Base-by-base conservation (phyloP, 768 basidiomycete species). In the Amanita rubescens region DNA sequence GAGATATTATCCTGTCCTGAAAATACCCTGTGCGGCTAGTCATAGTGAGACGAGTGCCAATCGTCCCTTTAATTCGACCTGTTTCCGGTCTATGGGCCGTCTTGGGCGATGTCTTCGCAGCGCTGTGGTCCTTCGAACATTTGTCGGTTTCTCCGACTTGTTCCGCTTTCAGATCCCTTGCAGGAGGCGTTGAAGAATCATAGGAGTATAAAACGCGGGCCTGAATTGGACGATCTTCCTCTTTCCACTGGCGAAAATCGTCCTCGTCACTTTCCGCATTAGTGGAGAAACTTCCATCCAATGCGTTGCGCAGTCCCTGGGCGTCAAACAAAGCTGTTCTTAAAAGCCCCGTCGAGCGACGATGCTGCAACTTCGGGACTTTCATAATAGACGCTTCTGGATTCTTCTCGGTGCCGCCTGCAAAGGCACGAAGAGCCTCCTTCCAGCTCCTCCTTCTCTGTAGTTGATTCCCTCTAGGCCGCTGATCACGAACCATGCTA, bases 21-120 rank as follows among this genome's bases (percentile, higher is more conserved):
- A 94, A 94, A 69, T 88, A 94, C 2, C 92, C 91, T 15, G 89
- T 88, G 27, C 94, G 79, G 63, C 91, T 94, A 5, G 94, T 94
- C 94, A 97, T 97, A 0, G 94, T 93, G 63, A 97, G 69, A 43
- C 90, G 72, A 10, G 91, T 94, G 11, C 93, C 92, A 59, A 94
- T 84, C 12, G 85, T 82, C 51, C 78, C 78, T 52, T 75, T 74
- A 56, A 67, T 63, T 64, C 75, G 70, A 52, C 63, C 61, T 30
- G 46, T 54, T 56, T 51, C 58, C 38, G 57, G n/a, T 17, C 30
- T 54, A 58, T 65, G 58, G 43, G 62, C 63, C 58, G 65, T 66
- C 54, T 65, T 56, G 51, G 66, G 63, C 38, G 66, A 65, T 33
- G 66, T 67, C 58, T 66, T 66, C 50, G 67, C 66, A 30, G 75